These are phyloP conservation scores for Parietichytrium sp. DNA, from an alignment of 108 stramenopile species.

Conservation along the genomic window DNA sequence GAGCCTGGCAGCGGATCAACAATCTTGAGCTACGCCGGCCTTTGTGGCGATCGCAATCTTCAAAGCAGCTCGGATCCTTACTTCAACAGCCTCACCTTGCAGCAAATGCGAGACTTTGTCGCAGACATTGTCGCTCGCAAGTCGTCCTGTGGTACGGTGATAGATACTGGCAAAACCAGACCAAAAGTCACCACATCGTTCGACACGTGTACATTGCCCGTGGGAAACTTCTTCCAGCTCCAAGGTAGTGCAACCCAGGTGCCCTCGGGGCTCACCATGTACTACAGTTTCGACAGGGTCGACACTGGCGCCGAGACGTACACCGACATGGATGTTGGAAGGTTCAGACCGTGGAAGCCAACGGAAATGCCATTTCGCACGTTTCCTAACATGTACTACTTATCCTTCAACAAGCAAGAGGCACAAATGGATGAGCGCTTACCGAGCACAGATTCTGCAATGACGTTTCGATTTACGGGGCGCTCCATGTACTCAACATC, in stretches of 20 bases:
- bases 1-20: slow-evolving; percentile 34
- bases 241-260: neutral
- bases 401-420: neutral
- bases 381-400: neutral
- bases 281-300: neutral
- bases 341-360: neutral
- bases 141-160: neutral
- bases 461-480: slow-evolving; percentile 7
- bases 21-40: slow-evolving; percentile 20
- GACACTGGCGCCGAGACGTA: slow-evolving; percentile 32
- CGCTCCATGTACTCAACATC: neutral
- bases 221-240: slow-evolving; percentile 20
- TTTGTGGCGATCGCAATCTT: slow-evolving; percentile 1
- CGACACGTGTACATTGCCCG: neutral
- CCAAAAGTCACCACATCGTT: neutral
- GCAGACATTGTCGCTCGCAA: neutral
- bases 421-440: neutral
- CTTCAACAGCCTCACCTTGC: neutral
- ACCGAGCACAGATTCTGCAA: neutral
- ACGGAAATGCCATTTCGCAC: neutral
- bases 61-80: slow-evolving; percentile 23
- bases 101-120: slow-evolving; percentile 2
- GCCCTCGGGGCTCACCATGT: neutral
- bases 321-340: neutral
- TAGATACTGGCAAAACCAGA: neutral